Evolutionary conservation across 768 basidiomycete genomes (phyloP).

Genomic region (Gloeophyllum trabeum): DNA sequence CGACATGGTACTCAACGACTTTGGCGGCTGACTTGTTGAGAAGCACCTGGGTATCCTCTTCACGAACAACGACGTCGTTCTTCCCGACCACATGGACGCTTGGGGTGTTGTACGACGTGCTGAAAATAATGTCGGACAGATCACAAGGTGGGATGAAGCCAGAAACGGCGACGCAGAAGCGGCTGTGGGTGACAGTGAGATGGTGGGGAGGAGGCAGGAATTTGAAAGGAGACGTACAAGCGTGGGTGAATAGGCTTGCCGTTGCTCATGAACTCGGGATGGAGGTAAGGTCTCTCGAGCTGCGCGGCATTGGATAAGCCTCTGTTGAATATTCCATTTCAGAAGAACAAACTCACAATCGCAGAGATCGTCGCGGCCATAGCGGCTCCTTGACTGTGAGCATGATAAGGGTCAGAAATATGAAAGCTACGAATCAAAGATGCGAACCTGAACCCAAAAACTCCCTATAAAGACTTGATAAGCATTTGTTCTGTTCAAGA

Average conservation of each 20-base stretch:
- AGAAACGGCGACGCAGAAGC: slow-evolving; percentile 64
- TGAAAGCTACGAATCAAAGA: no score
- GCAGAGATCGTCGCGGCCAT: slow-evolving; percentile 63
- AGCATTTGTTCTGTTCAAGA: slow-evolving; percentile 3
- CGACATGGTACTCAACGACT: slow-evolving; percentile 68
- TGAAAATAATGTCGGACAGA: slow-evolving; percentile 37
- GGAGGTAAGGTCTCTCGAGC: slow-evolving; percentile 41
- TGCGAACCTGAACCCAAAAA: slow-evolving; percentile 67
- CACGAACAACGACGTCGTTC: slow-evolving; percentile 63
- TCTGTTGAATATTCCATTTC: background rate
- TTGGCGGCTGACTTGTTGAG: slow-evolving; percentile 40
- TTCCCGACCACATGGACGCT: slow-evolving; percentile 70
- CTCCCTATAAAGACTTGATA: slow-evolving; percentile 39
- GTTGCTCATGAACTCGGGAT: slow-evolving; percentile 50
- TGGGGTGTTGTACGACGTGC: slow-evolving; percentile 46
- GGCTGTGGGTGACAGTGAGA: no score
- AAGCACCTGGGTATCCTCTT: slow-evolving; percentile 52
- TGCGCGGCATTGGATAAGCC: slow-evolving; percentile 12
- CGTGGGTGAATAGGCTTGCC: slow-evolving; percentile 62
- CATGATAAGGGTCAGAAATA: slow-evolving; percentile 4
- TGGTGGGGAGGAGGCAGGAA: background rate
- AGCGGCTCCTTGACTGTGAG: slow-evolving; percentile 60
- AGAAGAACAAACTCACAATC: slow-evolving; percentile 56
- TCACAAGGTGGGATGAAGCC: slow-evolving; percentile 49
- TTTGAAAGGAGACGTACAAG: slow-evolving; percentile 32